Base-by-base conservation (phyloP, 2,329 filamentous ascomycete species). In the Elsinoe fawcettii region DNA sequence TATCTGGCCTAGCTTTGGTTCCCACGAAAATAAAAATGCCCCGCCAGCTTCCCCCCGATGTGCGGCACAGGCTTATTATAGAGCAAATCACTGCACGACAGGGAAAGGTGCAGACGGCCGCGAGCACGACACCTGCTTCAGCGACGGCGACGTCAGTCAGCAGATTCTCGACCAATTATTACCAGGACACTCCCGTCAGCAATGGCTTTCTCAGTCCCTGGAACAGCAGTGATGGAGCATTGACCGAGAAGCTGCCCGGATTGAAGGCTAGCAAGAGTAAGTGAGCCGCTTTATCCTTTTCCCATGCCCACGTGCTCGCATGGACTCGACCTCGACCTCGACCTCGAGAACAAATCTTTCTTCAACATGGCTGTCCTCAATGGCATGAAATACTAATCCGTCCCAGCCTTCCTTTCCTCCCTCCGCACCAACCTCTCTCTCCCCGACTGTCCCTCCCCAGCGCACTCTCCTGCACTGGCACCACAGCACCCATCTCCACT, bases 351-450 rank as follows among this genome's bases (percentile, higher is more conserved):
- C 11, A 34, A 51, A 30, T 30, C 27, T 30, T 9, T 5, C 5
- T 30, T 30, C 27, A 30, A 30, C 27, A 30, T 30, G 27, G 27
- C 27, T 30, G 27, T 30, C 39, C 14, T 37, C 34, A 37, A 37
- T 7, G 6, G 34, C 34, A 37, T 32, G 9, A 27, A 23, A 22
- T 16, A 57, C 57, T 60, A 44, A 54, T 46, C 47, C 56, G 55
- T 57, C 39, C 51, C 71, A 93, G 88, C 88, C 23, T 93, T 93
- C 75, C 86, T 93, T 72, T 86, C 84, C 57, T 92, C 89, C 64
- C 79, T 93, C 14, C 84, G 87, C 63, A 87, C 87, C 62, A 93
- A 93, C 67, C 80, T 93, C 57, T 84, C 85, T 64, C 83, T 92
- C 58, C 65, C 66, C 66, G 76, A 74, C 64, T 74, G 76, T 30